Conservation (phyloP, 2,329 filamentous ascomycete species). For the Teratosphaeria pseudoeucalypti region DNA sequence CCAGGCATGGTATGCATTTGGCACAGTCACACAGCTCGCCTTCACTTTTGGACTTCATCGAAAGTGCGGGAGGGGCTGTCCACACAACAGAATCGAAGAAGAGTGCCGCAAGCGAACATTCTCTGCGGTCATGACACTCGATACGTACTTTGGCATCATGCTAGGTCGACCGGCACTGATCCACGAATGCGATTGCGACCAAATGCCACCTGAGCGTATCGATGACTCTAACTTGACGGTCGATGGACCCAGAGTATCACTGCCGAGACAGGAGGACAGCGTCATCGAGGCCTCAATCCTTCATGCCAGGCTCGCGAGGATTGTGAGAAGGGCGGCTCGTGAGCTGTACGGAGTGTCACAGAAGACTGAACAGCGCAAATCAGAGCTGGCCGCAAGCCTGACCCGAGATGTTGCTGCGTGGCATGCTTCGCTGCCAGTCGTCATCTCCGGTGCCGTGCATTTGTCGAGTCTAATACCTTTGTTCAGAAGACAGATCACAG, state of each 20-base stretch:
- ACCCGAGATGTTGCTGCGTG: constrained; percentile 34
- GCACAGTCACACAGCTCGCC: constrained; percentile 27
- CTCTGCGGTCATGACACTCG: constrained; percentile 31
- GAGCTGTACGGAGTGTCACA: constrained; percentile 17
- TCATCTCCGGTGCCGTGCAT: constrained; percentile 35
- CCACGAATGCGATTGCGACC: constrained; percentile 25
- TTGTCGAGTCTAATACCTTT: constrained; percentile 36
- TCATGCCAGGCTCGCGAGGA: constrained; percentile 20
- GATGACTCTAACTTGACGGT: constrained; percentile 22
- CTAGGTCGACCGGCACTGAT: constrained; percentile 28
- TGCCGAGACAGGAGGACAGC: constrained; percentile 18
- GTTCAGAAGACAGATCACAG: constrained; percentile 44
- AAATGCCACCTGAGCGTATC: constrained; percentile 15
- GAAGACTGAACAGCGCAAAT: constrained; percentile 11
- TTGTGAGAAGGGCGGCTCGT: constrained; percentile 19
- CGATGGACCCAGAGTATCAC: background rate
- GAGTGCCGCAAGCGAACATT: constrained; percentile 29
- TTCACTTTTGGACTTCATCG: constrained; percentile 29
- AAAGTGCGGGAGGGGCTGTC: constrained; percentile 9
- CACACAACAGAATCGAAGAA: constrained; percentile 12
- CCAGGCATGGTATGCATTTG: constrained; percentile 29
- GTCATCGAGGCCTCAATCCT: constrained; percentile 22
- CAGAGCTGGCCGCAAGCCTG: constrained; percentile 29
- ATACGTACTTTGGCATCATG: constrained; percentile 31
- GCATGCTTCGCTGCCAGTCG: constrained; percentile 35